These are phyloP conservation scores for Sarcodon sp. DNA, from an alignment of 768 basidiomycete species.

Conservation along the genomic window DNA sequence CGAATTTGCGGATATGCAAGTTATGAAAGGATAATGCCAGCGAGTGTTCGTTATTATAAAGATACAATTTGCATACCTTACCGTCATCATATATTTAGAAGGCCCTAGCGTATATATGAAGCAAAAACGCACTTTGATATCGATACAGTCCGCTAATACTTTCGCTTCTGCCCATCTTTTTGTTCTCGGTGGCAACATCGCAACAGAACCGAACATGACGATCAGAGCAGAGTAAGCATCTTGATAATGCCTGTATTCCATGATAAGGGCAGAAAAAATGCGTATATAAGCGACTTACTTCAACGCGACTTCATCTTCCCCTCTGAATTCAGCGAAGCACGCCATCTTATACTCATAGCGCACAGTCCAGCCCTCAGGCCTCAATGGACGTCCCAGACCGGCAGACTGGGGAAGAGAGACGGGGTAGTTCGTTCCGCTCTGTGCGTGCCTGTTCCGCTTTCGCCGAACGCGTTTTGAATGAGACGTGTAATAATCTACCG, in stretches of 20 bases:
- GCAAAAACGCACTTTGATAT: slow-evolving; percentile 53
- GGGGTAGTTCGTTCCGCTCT: slow-evolving; percentile 36
- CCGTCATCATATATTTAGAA: not conserved
- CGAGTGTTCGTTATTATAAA: slow-evolving; percentile 82
- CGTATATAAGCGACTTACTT: slow-evolving; percentile 41
- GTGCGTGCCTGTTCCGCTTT: slow-evolving; percentile 78
- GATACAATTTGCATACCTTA: slow-evolving; percentile 80
- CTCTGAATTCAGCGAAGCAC: slow-evolving; percentile 88
- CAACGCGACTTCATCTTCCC: slow-evolving; percentile 84
- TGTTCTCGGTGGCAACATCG: slow-evolving; percentile 79
- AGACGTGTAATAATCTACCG: slow-evolving; percentile 84
- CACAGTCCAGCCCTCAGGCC: slow-evolving; percentile 89
- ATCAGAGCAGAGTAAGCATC: slow-evolving; percentile 78
- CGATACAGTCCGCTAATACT: slow-evolving; percentile 89
- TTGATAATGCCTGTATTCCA: slow-evolving; percentile 70
- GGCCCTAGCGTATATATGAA: not conserved
- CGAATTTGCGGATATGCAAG: slow-evolving; percentile 74
- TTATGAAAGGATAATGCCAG: slow-evolving; percentile 76
- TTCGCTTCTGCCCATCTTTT: slow-evolving; percentile 99
- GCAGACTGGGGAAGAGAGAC: slow-evolving; percentile 54
- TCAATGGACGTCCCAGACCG: slow-evolving; percentile 47
- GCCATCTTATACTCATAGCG: slow-evolving; percentile 98
- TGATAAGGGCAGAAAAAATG: slow-evolving; percentile 2
- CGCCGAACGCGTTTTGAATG: slow-evolving; percentile 88
- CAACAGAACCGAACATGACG: slow-evolving; percentile 83